Evolutionary conservation across 768 basidiomycete genomes (phyloP).

Genomic region (Sporobolomyces phaffii): DNA sequence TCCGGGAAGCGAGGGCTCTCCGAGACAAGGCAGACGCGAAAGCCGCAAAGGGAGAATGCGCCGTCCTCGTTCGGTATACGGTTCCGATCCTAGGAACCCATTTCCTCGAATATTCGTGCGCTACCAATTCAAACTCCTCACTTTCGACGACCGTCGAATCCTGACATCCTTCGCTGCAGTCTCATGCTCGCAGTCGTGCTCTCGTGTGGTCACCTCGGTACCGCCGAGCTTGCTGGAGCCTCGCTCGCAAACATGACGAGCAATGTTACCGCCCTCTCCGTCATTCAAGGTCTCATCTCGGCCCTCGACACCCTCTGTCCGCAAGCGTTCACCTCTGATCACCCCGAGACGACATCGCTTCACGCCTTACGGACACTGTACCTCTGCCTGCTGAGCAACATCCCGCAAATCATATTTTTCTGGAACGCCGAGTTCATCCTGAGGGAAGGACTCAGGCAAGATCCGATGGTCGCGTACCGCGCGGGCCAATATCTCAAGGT

Average conservation of each 20-base stretch:
- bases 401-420: slow-evolving; percentile 65
- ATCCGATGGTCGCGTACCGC: slow-evolving; percentile 36
- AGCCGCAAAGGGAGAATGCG: slow-evolving; percentile 18
- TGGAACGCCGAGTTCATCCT: slow-evolving; percentile 74
- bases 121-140: not conserved
- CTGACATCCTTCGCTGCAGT: no score
- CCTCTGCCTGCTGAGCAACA: slow-evolving; percentile 26
- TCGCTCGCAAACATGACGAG: slow-evolving; percentile 69
- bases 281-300: slow-evolving; percentile 40
- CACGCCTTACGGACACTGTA: slow-evolving; percentile 36
- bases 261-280: slow-evolving; percentile 46
- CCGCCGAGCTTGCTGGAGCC: slow-evolving; percentile 77
- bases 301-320: slow-evolving; percentile 84
- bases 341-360: slow-evolving; percentile 57
- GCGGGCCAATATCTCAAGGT: slow-evolving; percentile 39
- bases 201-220: slow-evolving; percentile 84
- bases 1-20: slow-evolving; percentile 2
- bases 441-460: slow-evolving; percentile 50
- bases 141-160: not conserved
- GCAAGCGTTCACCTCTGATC: slow-evolving; percentile 84
- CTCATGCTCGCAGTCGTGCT: slow-evolving; percentile 77
- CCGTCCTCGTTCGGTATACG: slow-evolving; percentile 30
- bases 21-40: slow-evolving; percentile 8
- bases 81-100: slow-evolving; percentile 40
- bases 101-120: slow-evolving; percentile 72